A percentile compares a stretch with the other conserved stretches of the same genome.
Evolutionary conservation across 1,284 basidiomycete species (phyloP).

Genomic region (Apiotrichum domesticum): DNA sequence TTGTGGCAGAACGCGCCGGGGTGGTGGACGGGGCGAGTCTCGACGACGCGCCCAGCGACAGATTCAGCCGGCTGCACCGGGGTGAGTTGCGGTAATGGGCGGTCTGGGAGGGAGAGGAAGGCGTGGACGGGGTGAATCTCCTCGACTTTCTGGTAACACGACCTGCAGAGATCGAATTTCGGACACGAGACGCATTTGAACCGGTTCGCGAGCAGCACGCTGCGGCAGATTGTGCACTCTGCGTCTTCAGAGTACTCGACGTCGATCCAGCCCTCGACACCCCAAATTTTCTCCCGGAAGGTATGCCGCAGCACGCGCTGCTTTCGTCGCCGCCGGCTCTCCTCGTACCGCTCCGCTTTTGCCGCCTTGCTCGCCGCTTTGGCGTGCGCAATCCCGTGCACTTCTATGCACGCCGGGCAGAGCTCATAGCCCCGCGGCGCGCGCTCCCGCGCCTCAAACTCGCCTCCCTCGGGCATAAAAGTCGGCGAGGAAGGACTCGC

Average conservation of each 20-base stretch:
- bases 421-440: constrained; percentile 66
- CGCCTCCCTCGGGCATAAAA: constrained; percentile 7
- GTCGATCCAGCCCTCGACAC: constrained; percentile 70
- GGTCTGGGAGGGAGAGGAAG: constrained; percentile 70
- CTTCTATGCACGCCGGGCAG: constrained; percentile 68
- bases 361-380: constrained; percentile 29
- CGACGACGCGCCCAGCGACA: neutral
- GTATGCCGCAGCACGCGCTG: constrained; percentile 66
- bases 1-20: constrained; percentile 52
- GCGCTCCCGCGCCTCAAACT: neutral
- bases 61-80: constrained; percentile 1
- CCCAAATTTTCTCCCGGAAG: constrained; percentile 78
- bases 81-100: constrained; percentile 12
- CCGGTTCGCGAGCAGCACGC: constrained; percentile 56
- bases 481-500: constrained; percentile 13
- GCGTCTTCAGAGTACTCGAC: constrained; percentile 62
- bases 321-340: constrained; percentile 47
- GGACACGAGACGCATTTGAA: constrained; percentile 78
- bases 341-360: constrained; percentile 30
- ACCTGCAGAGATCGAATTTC: constrained; percentile 70
- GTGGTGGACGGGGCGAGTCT: constrained; percentile 27
- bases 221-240: constrained; percentile 71
- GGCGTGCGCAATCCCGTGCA: constrained; percentile 68
- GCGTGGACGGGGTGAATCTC: constrained; percentile 81
- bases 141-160: constrained; percentile 62